A percentile compares a stretch with the other conserved stretches of the same genome.
These are phyloP conservation scores for Lipomyces sp. DNA, from an alignment of 805 yeast species.

Conservation along the genomic window DNA sequence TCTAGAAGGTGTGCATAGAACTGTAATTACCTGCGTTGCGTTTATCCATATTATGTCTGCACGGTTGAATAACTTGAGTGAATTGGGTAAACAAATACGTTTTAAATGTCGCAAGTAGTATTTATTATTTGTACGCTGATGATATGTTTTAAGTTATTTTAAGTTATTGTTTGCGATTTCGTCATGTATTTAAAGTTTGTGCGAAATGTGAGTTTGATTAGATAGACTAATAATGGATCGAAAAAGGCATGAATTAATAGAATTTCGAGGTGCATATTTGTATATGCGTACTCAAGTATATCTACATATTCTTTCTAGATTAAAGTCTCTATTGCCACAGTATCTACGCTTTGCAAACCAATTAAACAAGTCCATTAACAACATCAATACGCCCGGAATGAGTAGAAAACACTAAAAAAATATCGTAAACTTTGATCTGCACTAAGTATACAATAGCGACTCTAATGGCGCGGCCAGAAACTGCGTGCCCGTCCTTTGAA, in stretches of 20 bases:
- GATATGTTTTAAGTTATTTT: neutral
- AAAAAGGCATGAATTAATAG: neutral
- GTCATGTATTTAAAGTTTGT: neutral
- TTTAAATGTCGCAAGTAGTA: neutral
- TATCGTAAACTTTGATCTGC: neutral
- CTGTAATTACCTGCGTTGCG: neutral
- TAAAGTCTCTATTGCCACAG: neutral
- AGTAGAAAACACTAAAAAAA: neutral
- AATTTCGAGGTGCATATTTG: neutral
- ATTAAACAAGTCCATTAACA: neutral
- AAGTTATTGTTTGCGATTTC: neutral
- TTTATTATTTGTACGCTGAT: neutral
- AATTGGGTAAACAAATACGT: neutral
- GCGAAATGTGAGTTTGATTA: neutral
- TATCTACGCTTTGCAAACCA: neutral
- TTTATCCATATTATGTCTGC: no score
- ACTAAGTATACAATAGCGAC: conserved; percentile 14
- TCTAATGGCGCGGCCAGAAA: conserved; percentile 16
- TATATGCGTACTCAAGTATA: no score
- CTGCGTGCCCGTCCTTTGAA: conserved; percentile 12
- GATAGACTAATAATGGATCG: neutral
- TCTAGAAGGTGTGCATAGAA: neutral
- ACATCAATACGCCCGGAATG: neutral
- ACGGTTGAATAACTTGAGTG: no score
- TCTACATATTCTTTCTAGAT: neutral